Evolutionary conservation across 768 basidiomycete genomes (phyloP).

Genomic region (Russula ochroleuca): DNA sequence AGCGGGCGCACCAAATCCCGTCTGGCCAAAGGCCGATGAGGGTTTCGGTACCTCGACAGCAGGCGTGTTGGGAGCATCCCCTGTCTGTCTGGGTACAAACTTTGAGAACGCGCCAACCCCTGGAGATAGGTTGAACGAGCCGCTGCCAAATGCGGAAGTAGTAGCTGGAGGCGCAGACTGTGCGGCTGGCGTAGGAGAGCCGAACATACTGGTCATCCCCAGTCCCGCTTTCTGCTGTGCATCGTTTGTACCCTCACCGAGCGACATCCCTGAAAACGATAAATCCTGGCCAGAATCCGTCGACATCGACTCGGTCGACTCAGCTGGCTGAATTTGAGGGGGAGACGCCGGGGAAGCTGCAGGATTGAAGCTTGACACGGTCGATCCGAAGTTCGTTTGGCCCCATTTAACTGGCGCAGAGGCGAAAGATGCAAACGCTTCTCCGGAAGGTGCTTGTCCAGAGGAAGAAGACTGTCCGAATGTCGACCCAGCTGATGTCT

Average conservation of each 20-base stretch:
- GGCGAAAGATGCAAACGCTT: constrained; percentile 31
- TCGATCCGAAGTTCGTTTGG: constrained; percentile 24
- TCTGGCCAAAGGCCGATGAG: constrained; percentile 28
- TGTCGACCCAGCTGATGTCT: constrained; percentile 12
- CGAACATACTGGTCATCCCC: constrained; percentile 30
- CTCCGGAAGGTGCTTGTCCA: constrained; percentile 16
- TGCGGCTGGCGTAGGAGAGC: constrained; percentile 25
- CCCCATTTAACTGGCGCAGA: constrained; percentile 30
- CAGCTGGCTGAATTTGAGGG: constrained; percentile 18
- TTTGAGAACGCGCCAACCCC: constrained; percentile 35
- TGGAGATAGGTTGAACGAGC: constrained; percentile 29
- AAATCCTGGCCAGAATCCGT: constrained; percentile 24
- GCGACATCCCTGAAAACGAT: constrained; percentile 32
- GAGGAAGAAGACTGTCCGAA: constrained; percentile 22
- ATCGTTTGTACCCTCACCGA: constrained; percentile 27
- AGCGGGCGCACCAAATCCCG: constrained; percentile 25
- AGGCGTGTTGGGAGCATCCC: constrained; percentile 16
- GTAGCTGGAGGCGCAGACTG: constrained; percentile 1
- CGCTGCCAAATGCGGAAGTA: constrained; percentile 21
- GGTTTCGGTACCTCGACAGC: constrained; percentile 21
- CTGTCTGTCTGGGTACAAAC: constrained; percentile 15
- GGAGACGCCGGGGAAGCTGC: constrained; percentile 8
- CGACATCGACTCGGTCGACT: constrained; percentile 22
- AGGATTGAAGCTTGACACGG: constrained; percentile 9
- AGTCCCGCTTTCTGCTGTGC: constrained; percentile 21